Conservation (phyloP, 2,329 filamentous ascomycete genomes). For the Pseudocercospora ulei region DNA sequence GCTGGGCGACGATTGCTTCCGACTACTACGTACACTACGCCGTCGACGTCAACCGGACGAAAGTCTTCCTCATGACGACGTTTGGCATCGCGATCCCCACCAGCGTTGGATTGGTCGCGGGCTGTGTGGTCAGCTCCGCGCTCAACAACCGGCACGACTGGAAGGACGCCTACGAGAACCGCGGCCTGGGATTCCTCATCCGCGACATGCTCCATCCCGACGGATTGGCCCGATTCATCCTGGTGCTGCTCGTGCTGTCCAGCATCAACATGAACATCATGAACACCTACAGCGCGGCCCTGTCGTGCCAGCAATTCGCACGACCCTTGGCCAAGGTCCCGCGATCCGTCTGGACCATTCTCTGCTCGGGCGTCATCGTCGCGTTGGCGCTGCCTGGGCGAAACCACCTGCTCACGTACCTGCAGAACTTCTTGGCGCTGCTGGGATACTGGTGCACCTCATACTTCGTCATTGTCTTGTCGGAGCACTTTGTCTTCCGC, state of each 20-base stretch:
- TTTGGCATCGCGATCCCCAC: constrained; percentile 38
- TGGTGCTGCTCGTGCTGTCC: constrained; percentile 34
- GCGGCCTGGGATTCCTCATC: constrained; percentile 44
- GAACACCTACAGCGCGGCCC: constrained; percentile 39
- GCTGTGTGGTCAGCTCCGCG: constrained; percentile 34
- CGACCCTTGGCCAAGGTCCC: constrained; percentile 45
- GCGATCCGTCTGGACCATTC: constrained; percentile 42
- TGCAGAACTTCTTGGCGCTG: constrained; percentile 41
- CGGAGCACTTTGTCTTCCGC: constrained; percentile 42
- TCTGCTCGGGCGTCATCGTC: constrained; percentile 39
- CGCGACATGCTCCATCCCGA: constrained; percentile 40
- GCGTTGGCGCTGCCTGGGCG: constrained; percentile 40
- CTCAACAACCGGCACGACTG: constrained; percentile 38
- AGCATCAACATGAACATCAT: constrained; percentile 38
- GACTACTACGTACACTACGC: constrained; percentile 42
- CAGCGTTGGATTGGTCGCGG: constrained; percentile 40
- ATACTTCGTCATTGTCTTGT: constrained; percentile 41
- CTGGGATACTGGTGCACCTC: constrained; percentile 43
- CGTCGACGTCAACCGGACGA: constrained; percentile 34
- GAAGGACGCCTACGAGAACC: constrained; percentile 36
- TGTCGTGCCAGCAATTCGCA: constrained; percentile 42
- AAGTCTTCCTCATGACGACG: constrained; percentile 39
- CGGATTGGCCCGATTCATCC: constrained; percentile 44
- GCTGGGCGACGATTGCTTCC: constrained; percentile 37
- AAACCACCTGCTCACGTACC: constrained; percentile 37